phyloP scores from a whole-genome alignment of 2,329 filamentous ascomycete species.

The Ambrosiella beaveri region DNA sequence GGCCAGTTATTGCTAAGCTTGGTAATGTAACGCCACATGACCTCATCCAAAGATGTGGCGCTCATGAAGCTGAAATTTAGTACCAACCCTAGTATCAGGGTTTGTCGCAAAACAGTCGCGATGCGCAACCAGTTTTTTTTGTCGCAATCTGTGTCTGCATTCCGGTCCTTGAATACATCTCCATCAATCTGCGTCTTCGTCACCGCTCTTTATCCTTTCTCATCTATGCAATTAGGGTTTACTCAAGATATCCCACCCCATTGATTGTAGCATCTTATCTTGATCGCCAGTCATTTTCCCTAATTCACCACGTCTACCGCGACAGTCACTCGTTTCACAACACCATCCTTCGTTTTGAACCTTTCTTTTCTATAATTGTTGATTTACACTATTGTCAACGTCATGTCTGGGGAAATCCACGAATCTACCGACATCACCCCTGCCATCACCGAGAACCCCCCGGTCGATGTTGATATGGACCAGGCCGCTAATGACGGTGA shows the following conservation, averaged over 20 bases:
- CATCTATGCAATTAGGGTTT: neutral
- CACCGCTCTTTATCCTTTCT: neutral
- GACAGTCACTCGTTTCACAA: neutral
- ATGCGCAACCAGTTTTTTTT: neutral
- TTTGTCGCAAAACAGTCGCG: neutral
- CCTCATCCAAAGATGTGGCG: neutral
- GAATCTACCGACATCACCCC: slow-evolving; percentile 13
- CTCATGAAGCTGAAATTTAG: neutral
- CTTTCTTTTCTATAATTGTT: neutral
- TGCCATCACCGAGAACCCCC: slow-evolving; percentile 17
- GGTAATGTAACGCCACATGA: neutral
- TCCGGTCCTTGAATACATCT: neutral
- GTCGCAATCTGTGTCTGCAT: neutral
- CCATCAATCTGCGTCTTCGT: neutral
- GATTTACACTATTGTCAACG: neutral
- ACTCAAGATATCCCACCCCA: neutral
- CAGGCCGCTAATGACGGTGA: slow-evolving; percentile 20
- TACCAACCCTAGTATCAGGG: neutral
- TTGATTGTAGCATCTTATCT: neutral
- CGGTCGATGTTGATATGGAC: slow-evolving; percentile 25
- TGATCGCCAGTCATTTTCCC: neutral
- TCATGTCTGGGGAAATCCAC: neutral
- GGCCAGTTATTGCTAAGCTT: neutral
- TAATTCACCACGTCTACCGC: neutral
- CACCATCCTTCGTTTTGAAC: neutral